Evolutionary conservation across 495 filamentous ascomycete genomes (phyloP), one percentile per base, ranked within the genome.

Genomic region (Penicillium simplicissimum): DNA sequence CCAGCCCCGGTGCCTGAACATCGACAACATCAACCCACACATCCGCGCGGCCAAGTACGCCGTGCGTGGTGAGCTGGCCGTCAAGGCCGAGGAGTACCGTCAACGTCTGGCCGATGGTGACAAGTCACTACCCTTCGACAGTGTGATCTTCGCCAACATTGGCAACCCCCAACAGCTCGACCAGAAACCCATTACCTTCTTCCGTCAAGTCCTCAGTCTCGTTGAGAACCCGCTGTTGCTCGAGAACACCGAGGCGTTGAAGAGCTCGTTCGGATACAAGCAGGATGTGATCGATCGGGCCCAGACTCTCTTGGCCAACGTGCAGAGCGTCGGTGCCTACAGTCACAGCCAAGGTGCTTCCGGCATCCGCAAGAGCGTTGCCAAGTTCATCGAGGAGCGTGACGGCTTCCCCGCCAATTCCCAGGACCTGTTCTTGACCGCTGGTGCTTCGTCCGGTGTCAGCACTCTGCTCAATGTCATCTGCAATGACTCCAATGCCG

Each of bases 91-190:
- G 79, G 83, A 88, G 74, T 96, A 96, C 78, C 88, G 93, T 49
- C 86, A 89, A 57, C 78, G 82, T 49, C 82, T 98, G 57, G 68
- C 68, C 36, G 78, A 84, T 58, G 83, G 80, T 52, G 83, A 86
- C 68, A 81, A 85, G 64, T 73, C 77, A 58, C 82, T 98, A 45
- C 95, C 95, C 28, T 98, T 98, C 72, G 82, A 90, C 63, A 82
- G 90, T 61, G 87, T 98, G 68, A 94, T 98, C 76, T 91, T 90
- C 56, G 95, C 95, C 75, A 98, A 98, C 76, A 98, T 98, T 71
- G 95, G 96, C 65, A 98, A 98, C 79, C 95, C 96, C 8, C 95
- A 98, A 72, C 96, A 98, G 77, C 88, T 98, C 57, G 95, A 96
- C 77, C 95, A 98, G 82, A 95, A 97, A 82, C 95, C 95, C 66